phyloP scores from a whole-genome alignment of 306 rosid genomes.

The Cotoneaster glaucophyllus region DNA sequence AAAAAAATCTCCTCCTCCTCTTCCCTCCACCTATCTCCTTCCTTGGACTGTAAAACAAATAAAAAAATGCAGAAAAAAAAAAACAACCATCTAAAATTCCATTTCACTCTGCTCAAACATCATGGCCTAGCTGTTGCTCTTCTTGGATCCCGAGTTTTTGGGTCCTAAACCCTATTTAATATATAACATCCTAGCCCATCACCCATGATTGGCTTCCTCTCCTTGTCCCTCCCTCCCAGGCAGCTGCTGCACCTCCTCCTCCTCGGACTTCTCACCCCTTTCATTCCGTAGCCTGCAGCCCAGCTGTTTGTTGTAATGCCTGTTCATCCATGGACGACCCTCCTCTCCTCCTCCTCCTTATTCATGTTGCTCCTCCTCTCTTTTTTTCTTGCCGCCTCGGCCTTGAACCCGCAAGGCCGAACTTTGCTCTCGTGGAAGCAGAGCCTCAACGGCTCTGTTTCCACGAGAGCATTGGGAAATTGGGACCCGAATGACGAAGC shows the following conservation, averaged over 20 bases:
- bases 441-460: constrained; percentile 45
- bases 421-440: constrained; percentile 84
- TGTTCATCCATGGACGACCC: constrained; percentile 59
- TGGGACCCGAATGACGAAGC: constrained; percentile 60
- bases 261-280: constrained; percentile 5
- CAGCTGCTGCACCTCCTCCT: background rate
- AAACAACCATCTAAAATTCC: constrained; percentile 52
- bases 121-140: constrained; percentile 94
- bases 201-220: constrained; percentile 82
- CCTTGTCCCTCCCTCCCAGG: constrained; percentile 83
- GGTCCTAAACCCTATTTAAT: constrained; percentile 29
- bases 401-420: constrained; percentile 70
- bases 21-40: constrained; percentile 37
- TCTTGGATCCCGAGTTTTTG: constrained; percentile 96
- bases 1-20: constrained; percentile 28
- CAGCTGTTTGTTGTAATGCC: constrained; percentile 64
- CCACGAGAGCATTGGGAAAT: constrained; percentile 30
- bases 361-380: constrained; percentile 17
- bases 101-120: constrained; percentile 53
- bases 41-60: constrained; percentile 15
- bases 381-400: constrained; percentile 21
- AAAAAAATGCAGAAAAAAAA: constrained; percentile 51
- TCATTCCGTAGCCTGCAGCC: constrained; percentile 43
- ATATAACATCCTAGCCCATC: constrained; percentile 42
- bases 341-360: constrained; percentile 30